Evolutionary conservation across 345 rosid genomes (phyloP).

Genomic region (Arabis alpina): DNA sequence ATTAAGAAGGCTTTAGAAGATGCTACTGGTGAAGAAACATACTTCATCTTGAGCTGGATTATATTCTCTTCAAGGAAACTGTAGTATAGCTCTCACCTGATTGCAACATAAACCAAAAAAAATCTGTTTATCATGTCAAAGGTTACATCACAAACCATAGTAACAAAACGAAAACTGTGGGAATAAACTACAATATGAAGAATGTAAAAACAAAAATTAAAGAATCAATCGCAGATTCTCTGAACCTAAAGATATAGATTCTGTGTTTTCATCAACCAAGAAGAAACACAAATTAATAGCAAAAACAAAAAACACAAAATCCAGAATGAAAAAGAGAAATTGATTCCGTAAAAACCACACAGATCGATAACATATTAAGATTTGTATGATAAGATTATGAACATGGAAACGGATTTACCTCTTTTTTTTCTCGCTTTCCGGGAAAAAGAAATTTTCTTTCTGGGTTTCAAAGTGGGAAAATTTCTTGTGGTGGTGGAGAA

Average conservation of each 20-base stretch:
- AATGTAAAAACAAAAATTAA: neutral
- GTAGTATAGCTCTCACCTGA: conserved; percentile 17
- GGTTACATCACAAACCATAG: neutral
- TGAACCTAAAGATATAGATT: neutral
- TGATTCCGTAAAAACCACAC: neutral
- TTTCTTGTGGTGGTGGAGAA: neutral
- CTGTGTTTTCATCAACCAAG: neutral
- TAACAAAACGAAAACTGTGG: too few species aligned
- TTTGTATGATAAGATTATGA: neutral
- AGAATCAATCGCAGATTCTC: neutral
- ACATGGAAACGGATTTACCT: neutral
- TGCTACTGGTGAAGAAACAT: conserved; percentile 17
- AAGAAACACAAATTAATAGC: neutral
- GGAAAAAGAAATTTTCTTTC: neutral
- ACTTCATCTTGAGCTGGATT: conserved; percentile 35
- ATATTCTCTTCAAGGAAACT: neutral
- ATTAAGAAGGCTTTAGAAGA: neutral
- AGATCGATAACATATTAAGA: too few species aligned
- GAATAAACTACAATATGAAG: neutral
- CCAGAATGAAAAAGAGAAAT: neutral
- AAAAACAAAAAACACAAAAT: neutral
- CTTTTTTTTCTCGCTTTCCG: neutral
- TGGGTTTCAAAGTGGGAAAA: neutral
- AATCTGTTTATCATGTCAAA: neutral
- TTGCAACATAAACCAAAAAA: conserved; percentile 10